These are phyloP conservation scores for Pseudogymnoascus sp. DNA, from an alignment of 2,329 filamentous ascomycete genomes.

Conservation along the genomic window DNA sequence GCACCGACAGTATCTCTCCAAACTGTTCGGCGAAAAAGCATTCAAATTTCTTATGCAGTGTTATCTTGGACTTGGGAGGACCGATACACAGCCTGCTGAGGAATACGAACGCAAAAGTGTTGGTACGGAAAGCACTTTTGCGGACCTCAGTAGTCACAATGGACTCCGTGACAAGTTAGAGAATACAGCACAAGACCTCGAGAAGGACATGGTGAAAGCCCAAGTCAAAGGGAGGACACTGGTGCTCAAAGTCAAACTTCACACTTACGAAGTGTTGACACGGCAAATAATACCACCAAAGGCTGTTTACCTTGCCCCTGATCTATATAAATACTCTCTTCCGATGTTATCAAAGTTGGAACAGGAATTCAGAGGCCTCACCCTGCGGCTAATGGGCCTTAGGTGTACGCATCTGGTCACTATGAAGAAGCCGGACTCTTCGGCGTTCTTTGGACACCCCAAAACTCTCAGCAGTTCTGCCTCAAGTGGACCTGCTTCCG, in stretches of 20 bases:
- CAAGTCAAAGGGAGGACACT: constrained; percentile 86
- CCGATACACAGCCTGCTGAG: constrained; percentile 75
- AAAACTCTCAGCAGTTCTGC: constrained; percentile 21
- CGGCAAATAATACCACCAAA: constrained; percentile 70
- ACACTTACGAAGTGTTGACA: constrained; percentile 87
- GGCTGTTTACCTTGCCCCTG: constrained; percentile 64
- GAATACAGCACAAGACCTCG: constrained; percentile 75
- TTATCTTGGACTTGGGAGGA: constrained; percentile 79
- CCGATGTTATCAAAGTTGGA: constrained; percentile 80
- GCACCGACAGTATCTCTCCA: constrained; percentile 63
- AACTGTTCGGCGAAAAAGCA: constrained; percentile 84
- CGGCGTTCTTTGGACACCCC: constrained; percentile 66
- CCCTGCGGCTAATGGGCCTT: constrained; percentile 76
- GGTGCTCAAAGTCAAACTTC: constrained; percentile 85
- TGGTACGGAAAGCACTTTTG: constrained; percentile 87
- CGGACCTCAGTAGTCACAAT: constrained; percentile 62
- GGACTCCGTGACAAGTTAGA: constrained; percentile 70
- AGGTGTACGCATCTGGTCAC: constrained; percentile 81
- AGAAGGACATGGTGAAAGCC: constrained; percentile 72
- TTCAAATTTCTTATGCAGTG: constrained; percentile 79
- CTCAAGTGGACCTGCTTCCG: constrained; percentile 16
- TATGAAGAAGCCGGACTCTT: constrained; percentile 70
- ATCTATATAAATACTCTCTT: constrained; percentile 72
- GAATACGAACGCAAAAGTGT: constrained; percentile 90
- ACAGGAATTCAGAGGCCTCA: constrained; percentile 73